phyloP scores from a whole-genome alignment of 441 rosid genomes.

The Adansonia grandidieri region DNA sequence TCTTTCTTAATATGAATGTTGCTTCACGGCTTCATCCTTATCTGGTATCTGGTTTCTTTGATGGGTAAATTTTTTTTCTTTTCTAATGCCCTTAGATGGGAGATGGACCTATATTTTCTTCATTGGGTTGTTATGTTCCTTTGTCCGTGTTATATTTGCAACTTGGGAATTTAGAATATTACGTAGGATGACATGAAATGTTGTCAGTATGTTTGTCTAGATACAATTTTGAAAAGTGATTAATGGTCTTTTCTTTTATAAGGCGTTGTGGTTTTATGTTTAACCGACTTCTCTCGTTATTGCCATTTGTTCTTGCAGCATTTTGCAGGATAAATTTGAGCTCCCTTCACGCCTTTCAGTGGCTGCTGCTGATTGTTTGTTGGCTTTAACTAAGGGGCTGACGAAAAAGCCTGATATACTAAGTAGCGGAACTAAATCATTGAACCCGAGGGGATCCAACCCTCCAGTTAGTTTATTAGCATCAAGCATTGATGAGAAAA shows the following conservation, averaged over 20 bases:
- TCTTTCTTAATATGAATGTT: background rate
- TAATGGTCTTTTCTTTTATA: background rate
- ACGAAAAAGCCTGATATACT: slow-evolving; percentile 55
- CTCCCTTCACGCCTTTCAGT: slow-evolving; percentile 87
- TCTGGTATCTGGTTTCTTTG: background rate
- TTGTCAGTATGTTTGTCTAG: slow-evolving; percentile 13
- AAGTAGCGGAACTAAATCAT: slow-evolving; percentile 42
- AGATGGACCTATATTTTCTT: background rate
- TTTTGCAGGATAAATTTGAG: slow-evolving; percentile 76
- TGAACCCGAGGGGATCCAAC: slow-evolving; percentile 40
- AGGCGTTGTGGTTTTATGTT: slow-evolving; percentile 12
- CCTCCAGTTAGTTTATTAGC: slow-evolving; percentile 39
- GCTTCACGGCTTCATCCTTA: background rate
- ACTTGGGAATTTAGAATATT: background rate
- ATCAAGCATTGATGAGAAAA: slow-evolving; percentile 43
- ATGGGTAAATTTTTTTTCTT: background rate
- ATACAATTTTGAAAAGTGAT: background rate
- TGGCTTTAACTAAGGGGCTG: slow-evolving; percentile 73
- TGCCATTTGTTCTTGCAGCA: slow-evolving; percentile 47
- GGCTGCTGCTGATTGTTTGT: slow-evolving; percentile 88
- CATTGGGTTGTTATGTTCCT: background rate
- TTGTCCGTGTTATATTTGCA: slow-evolving; percentile 6
- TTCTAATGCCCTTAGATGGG: background rate
- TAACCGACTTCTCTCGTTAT: slow-evolving; percentile 11
- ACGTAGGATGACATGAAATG: background rate